Percentiles rank a stretch among this genome's conserved stretches.
Conservation (phyloP, 192 early-diverging fungal genomes). For the Entomortierella chlamydospora region DNA sequence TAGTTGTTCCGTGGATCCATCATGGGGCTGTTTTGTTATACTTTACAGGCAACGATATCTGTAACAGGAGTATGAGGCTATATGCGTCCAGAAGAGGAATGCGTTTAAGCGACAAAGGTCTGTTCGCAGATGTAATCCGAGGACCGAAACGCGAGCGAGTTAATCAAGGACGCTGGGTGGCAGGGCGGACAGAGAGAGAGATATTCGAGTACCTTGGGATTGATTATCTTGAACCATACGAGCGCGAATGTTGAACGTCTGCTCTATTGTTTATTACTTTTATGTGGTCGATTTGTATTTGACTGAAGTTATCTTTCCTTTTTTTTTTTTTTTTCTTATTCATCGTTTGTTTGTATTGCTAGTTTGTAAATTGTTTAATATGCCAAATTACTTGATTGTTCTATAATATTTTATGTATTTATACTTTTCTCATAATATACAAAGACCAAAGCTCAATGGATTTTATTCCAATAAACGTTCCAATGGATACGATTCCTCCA, state of each 20-base stretch:
- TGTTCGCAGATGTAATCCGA: constrained; percentile 44
- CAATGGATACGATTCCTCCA: too few species aligned
- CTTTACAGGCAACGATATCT: constrained; percentile 59
- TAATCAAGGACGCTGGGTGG: constrained; percentile 48
- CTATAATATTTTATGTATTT: too few species aligned
- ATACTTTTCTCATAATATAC: too few species aligned
- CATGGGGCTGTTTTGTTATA: constrained; percentile 43
- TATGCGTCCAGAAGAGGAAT: constrained; percentile 52
- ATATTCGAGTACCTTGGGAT: constrained; percentile 54
- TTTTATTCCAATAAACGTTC: too few species aligned
- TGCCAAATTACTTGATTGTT: too few species aligned
- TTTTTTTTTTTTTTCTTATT: constrained; percentile 1
- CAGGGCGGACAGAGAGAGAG: constrained; percentile 47
- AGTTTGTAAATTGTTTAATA: too few species aligned
- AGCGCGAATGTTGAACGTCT: constrained; percentile 53
- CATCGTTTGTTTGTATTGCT: too few species aligned
- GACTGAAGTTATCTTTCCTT: neutral
- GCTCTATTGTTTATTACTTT: too few species aligned
- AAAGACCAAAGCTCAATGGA: too few species aligned
- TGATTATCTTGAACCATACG: constrained; percentile 42
- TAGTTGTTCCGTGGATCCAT: constrained; percentile 45
- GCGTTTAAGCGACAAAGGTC: constrained; percentile 53
- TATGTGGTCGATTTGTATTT: neutral
- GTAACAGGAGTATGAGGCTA: constrained; percentile 55
- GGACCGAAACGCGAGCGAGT: constrained; percentile 28